Evolutionary conservation across 345 rosid species (phyloP).

Genomic region (Durio zibethinus): DNA sequence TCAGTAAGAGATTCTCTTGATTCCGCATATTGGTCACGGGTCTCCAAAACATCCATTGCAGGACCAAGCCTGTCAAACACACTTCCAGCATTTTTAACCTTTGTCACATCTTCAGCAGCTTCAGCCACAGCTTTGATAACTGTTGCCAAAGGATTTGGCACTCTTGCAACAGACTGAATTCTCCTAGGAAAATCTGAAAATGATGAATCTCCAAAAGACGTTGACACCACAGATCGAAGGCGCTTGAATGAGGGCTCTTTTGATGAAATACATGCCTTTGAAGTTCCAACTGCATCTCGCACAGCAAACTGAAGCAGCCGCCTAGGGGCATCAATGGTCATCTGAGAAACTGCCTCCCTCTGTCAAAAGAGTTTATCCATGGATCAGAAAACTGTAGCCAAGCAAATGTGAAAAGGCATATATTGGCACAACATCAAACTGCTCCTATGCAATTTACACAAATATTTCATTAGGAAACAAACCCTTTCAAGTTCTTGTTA

Average conservation of each 20-base stretch:
- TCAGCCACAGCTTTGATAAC: constrained; percentile 84
- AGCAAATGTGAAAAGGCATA: background rate
- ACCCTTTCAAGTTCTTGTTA: background rate
- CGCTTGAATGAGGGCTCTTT: constrained; percentile 66
- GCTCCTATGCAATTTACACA: background rate
- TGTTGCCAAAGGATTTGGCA: constrained; percentile 67
- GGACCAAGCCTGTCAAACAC: constrained; percentile 93
- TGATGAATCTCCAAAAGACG: constrained; percentile 46
- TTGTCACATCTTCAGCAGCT: constrained; percentile 81
- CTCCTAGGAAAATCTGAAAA: constrained; percentile 44
- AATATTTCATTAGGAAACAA: background rate
- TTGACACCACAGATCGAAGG: constrained; percentile 78
- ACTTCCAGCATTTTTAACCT: constrained; percentile 56
- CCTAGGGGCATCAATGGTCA: constrained; percentile 62
- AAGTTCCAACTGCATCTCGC: constrained; percentile 81
- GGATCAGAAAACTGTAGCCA: background rate
- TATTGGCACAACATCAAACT: background rate
- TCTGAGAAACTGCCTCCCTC: constrained; percentile 58
- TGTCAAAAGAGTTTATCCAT: constrained; percentile 28
- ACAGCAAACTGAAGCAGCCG: constrained; percentile 92
- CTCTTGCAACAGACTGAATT: constrained; percentile 62
- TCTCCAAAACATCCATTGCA: constrained; percentile 34
- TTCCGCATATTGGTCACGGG: constrained; percentile 27
- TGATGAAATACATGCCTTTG: constrained; percentile 40
- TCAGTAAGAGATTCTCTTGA: constrained; percentile 36